Base-by-base conservation (phyloP, 2,329 filamentous ascomycete genomes). In the Akanthomyces dipterigenus region DNA sequence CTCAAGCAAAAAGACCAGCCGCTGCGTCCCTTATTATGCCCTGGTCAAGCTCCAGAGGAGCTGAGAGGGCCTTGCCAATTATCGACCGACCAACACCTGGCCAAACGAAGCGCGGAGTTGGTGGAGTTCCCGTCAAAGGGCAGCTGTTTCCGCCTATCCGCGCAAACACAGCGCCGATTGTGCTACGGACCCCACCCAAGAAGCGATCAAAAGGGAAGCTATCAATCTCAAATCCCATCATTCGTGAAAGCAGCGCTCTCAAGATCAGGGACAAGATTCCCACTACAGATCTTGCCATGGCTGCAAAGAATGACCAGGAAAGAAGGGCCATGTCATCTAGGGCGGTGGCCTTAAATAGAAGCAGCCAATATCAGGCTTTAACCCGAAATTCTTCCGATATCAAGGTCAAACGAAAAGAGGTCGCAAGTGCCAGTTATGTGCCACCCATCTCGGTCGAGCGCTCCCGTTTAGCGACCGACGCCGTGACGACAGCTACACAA, bases 261-360 rank as follows among this genome's bases (percentile, higher is more conserved):
- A 80, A 76, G 58, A 75, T 80, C 0, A 66, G 79, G 43, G 72
- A 71, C 55, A 80, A 75, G 64, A 79, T 81, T 20, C 68, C 76
- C 6, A 83, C 80, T 0, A 72, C 83, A 34, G 81, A 81, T 58
- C 71, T 85, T 38, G 73, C 75, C 11, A 78, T 78, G 1, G 82
- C 82, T 2, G 78, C 75, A 1, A 72, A 66, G 62, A 76, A 77
- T 16, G 80, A 85, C 48, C 76, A 69, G 63, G 73, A 79, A 57
- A 74, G 77, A 38, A 34, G 53, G 22, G 45, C 20, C 6, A 42
- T 26, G 31, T 4, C 28, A 16, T 14, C 34, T 18, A 22, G 24
- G n/a, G 22, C 36, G 8, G 8, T 28, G 9, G 8, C 18, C 14
- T 36, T 5, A 14, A 22, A 54, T 28, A 42, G 22, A 40, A 22